Conservation (phyloP, 306 rosid genomes). For the Mucuna pruriens region DNA sequence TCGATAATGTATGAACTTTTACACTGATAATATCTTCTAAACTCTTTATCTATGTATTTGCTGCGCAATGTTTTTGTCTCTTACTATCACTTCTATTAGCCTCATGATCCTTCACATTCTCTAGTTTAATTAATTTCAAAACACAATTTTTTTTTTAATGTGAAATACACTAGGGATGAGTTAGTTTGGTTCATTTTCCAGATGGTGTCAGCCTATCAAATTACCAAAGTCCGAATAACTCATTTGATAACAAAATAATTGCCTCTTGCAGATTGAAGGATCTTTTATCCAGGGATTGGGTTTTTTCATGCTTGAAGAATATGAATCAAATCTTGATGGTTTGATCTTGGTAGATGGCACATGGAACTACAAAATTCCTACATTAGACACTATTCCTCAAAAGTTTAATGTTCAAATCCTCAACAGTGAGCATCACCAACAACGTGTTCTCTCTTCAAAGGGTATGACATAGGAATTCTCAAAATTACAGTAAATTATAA, state of each 20-base stretch:
- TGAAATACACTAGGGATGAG: background rate
- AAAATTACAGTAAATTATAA: background rate
- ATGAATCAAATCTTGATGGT: constrained; percentile 65
- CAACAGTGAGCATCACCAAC: constrained; percentile 68
- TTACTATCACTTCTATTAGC: too few species aligned
- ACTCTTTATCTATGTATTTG: too few species aligned
- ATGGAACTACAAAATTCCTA: constrained; percentile 88
- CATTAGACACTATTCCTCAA: constrained; percentile 84
- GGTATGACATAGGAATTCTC: constrained; percentile 49
- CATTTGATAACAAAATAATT: background rate
- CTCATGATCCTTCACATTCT: too few species aligned
- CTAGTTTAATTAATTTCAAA: background rate
- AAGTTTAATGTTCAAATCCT: constrained; percentile 75
- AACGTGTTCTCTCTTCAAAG: constrained; percentile 82
- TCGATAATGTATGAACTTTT: too few species aligned
- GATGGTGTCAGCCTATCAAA: background rate
- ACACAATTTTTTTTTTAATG: background rate
- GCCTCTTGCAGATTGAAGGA: constrained; percentile 80
- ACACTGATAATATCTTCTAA: too few species aligned
- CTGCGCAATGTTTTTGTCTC: too few species aligned
- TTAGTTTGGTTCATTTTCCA: background rate
- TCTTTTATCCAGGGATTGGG: constrained; percentile 90
- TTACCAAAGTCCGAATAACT: background rate
- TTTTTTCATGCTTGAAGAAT: constrained; percentile 88
- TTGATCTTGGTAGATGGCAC: constrained; percentile 69